These are phyloP conservation scores for Nicotiana noctiflora DNA, from an alignment of 257 asterid species.

Conservation along the genomic window DNA sequence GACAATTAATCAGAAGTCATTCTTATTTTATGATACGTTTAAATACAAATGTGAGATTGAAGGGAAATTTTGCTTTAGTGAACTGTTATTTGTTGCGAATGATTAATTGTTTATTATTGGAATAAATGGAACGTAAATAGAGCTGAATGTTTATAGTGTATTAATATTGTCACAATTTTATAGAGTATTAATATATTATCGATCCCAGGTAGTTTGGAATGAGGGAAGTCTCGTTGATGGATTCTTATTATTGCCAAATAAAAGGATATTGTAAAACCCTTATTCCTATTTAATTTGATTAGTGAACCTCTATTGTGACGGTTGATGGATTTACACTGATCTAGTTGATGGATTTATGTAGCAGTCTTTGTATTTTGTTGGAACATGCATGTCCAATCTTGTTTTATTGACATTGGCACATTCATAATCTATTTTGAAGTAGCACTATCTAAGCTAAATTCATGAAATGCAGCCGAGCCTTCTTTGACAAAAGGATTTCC, in stretches of 20 bases:
- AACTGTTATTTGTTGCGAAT: too few species aligned
- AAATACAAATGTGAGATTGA: too few species aligned
- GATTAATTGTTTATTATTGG: neutral
- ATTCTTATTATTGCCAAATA: neutral
- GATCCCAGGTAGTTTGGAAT: neutral
- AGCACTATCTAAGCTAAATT: neutral
- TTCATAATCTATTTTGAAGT: neutral
- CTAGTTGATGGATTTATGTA: neutral
- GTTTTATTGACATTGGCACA: neutral
- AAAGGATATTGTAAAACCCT: too few species aligned
- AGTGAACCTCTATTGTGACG: neutral
- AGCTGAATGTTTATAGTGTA: neutral
- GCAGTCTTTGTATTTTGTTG: neutral
- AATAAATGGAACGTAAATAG: neutral
- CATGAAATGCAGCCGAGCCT: constrained; percentile 6
- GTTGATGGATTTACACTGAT: too few species aligned
- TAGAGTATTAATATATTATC: neutral
- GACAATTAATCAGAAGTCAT: neutral
- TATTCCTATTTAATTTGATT: neutral
- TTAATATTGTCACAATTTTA: neutral
- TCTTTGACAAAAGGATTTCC: constrained; percentile 11
- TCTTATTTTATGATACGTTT: neutral
- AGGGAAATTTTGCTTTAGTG: too few species aligned
- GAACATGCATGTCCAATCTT: neutral
- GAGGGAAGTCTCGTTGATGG: neutral